phyloP scores from a whole-genome alignment of 1,139 yeast genomes.

The Pichia kudriavzevii region DNA sequence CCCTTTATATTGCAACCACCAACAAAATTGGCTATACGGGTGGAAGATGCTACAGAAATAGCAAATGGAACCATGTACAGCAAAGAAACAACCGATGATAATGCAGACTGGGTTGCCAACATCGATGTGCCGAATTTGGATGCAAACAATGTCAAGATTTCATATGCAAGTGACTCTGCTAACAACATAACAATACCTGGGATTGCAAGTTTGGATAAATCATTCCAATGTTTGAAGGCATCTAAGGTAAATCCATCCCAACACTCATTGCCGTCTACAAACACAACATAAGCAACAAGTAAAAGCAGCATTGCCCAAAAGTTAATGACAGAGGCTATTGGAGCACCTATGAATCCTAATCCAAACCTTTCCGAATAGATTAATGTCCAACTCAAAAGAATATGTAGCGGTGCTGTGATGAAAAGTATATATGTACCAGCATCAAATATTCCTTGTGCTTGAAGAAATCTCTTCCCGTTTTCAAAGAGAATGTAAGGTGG shows the following conservation, averaged over 20 bases:
- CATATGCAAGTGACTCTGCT: conserved; percentile 69
- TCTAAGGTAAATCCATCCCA: conserved; percentile 57
- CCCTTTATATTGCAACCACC: conserved; percentile 64
- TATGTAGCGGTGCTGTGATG: conserved; percentile 74
- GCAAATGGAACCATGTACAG: conserved; percentile 87
- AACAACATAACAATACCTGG: conserved; percentile 72
- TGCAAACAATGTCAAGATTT: conserved; percentile 61
- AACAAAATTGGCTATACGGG: conserved; percentile 79
- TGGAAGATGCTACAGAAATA: conserved; percentile 76
- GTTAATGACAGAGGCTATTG: conserved; percentile 62
- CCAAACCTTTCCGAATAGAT: conserved; percentile 67
- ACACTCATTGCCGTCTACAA: conserved; percentile 60
- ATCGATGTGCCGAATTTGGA: conserved; percentile 77
- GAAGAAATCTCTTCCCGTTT: conserved; percentile 71
- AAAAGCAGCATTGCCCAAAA: conserved; percentile 62
- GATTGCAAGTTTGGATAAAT: conserved; percentile 49
- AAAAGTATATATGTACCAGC: conserved; percentile 78
- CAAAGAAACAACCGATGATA: conserved; percentile 72
- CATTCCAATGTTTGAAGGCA: conserved; percentile 54
- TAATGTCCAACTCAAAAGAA: conserved; percentile 60
- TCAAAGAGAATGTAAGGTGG: conserved; percentile 85
- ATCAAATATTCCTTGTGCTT: conserved; percentile 88
- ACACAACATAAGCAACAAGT: conserved; percentile 45
- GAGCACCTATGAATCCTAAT: conserved; percentile 64
- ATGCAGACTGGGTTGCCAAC: conserved; percentile 84